phyloP scores from a whole-genome alignment of 1,139 yeast species.

The Zhuliangozyma parablackwelliae region DNA sequence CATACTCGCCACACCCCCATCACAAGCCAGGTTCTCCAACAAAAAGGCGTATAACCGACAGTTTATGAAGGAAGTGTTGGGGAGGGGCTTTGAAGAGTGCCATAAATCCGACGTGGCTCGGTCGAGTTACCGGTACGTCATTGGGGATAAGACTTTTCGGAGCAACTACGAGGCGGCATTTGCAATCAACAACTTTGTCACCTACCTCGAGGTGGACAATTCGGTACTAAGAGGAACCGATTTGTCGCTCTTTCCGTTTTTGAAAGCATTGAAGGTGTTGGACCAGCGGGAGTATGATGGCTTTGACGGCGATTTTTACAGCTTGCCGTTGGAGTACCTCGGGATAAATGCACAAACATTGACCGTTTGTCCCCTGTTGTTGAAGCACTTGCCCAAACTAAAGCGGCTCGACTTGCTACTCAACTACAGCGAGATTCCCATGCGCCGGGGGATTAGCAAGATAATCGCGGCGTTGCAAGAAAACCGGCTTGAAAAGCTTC shows the following conservation, averaged over 20 bases:
- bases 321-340: constrained; percentile 11
- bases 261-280: constrained; percentile 19
- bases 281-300: constrained; percentile 10
- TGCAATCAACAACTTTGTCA: constrained; percentile 18
- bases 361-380: constrained; percentile 3
- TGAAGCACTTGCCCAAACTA: constrained; percentile 9
- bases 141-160: constrained; percentile 13
- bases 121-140: constrained; percentile 10
- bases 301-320: not conserved
- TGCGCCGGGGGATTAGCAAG: constrained; percentile 1
- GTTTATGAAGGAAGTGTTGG: constrained; percentile 20
- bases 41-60: constrained; percentile 17
- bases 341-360: constrained; percentile 19
- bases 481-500: constrained; percentile 4
- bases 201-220: constrained; percentile 25
- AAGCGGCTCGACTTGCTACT: constrained; percentile 22
- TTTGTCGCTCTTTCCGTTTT: constrained; percentile 15
- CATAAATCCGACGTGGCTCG: constrained; percentile 19
- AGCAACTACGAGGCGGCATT: constrained; percentile 17
- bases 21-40: constrained; percentile 21
- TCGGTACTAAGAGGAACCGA: constrained; percentile 13
- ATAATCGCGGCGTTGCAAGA: not conserved
- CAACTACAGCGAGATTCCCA: constrained; percentile 18
- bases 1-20: constrained; percentile 19
- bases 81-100: constrained; percentile 16